Evolutionary conservation across 768 basidiomycete species (phyloP), one percentile per base, ranked within the genome.

Genomic region (Lactarius vividus): DNA sequence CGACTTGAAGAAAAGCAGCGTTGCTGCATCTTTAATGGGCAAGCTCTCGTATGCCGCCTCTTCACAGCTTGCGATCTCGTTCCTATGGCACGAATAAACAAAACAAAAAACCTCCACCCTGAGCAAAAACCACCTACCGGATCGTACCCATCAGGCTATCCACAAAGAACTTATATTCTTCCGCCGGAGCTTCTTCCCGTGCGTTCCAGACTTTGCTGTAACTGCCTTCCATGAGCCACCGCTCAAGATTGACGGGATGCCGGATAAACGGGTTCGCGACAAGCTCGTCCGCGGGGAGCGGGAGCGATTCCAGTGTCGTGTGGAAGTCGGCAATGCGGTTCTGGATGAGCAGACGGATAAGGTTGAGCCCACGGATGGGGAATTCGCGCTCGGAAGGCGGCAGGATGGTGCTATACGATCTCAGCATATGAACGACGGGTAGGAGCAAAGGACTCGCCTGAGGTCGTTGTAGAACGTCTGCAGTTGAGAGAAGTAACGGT

Each of bases 161-260:
- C 11, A 97, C 86, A 72, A 98, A 94, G 80, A 92, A 92, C 71
- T 90, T 92, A 81, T 97, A 97, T 74, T 98, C 96, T 69, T 94
- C 92, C 42, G 91, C 86, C 1, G 96, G 94, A 1, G 95, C 92
- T 72, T 94, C 88, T 69, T 92, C 92, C 70, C 95, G 85, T 42
- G 96, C 96, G 72, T 91, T 88, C 92, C 96, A 99, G 13, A 98
- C 96, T 75, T 96, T 96, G 77, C 92, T 94, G 76, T 98, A 99
- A 72, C 91, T 91, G 44, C 96, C 96, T 76, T 98, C 96, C 96
- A 99, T 99, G 54, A 98, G 83, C 92, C 96, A 98, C 58, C 91
- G 83, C 76, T 99, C 96, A 67, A 96, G 85, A 75, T 95, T 92
- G 64, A 95, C 89, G 15, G 93, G 92, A 74, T 94, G 94, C 61